Evolutionary conservation across 805 yeast species (phyloP).

Genomic region (Candida anglica): DNA sequence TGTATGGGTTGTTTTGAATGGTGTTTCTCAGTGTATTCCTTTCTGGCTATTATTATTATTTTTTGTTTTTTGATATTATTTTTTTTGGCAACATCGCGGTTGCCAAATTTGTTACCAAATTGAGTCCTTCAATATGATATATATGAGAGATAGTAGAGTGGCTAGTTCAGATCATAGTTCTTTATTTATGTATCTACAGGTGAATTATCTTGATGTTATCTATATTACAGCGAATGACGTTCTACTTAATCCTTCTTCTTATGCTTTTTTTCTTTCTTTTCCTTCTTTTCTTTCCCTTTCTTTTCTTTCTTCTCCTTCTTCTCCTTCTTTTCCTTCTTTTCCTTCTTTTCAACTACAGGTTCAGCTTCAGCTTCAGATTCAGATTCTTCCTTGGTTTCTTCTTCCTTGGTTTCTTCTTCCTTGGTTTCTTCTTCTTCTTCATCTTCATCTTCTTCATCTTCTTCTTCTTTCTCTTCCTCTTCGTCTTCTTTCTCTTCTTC

Average conservation of each 20-base stretch:
- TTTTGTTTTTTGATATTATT: no score
- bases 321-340: slow-evolving; percentile 14
- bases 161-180: no score
- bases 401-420: slow-evolving; percentile 12
- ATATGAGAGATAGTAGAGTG: no score
- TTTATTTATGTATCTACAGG: no score
- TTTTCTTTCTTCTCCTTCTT: slow-evolving; percentile 18
- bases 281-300: slow-evolving; percentile 22
- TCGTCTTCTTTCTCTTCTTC: slow-evolving; percentile 18
- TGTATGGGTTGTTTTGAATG: no score
- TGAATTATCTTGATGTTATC: no score
- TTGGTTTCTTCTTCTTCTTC: slow-evolving; percentile 11
- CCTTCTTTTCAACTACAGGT: slow-evolving; percentile 7
- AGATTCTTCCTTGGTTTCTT: slow-evolving; percentile 13
- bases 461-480: slow-evolving; percentile 21
- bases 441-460: slow-evolving; percentile 7
- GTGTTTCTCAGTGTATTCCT: no score
- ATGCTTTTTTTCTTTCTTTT: slow-evolving; percentile 21
- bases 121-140: no score
- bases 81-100: no score
- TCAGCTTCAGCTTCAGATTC: slow-evolving; percentile 5
- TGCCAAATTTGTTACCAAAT: no score
- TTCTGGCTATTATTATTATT: no score
- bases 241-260: slow-evolving; percentile 8
- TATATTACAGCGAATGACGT: no score